Evolutionary conservation across 495 filamentous ascomycete genomes (phyloP), one percentile per base, ranked within the genome.

Genomic region (Letharia columbiana): DNA sequence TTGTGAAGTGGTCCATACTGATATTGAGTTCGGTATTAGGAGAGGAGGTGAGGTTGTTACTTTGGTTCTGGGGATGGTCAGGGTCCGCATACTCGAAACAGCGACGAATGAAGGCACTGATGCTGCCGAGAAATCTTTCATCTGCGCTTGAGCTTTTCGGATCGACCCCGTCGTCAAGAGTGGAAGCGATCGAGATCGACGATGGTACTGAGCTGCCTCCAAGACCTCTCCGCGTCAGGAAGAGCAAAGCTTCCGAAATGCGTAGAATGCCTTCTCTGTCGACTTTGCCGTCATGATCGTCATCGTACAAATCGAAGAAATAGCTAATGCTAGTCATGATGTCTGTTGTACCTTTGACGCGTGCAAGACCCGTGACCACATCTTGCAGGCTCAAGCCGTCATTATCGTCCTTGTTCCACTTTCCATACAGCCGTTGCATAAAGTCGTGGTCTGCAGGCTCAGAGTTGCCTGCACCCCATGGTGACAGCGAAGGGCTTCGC

Each of bases 61-160:
- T 77, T 66, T 84, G 80, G 62, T 86, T 83, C 42, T 80, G 82
- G 0, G 86, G 84, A 66, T 90, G 88, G 72, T 95, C 93, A 12
- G 94, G 95, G 74, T 98, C 94, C 23, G 94, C 94, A 73, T 98
- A 98, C 77, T 98, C 95, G 67, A 98, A 98, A 75, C 94, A 98
- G 49, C 94, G 84, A 62, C 92, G 82, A 63, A 98, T 98, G 75
- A 98, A 98, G 4, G 91, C 91, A 70, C 91, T 95, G 64, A 98
- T 90, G 70, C 92, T 96, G 49, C 87, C 87, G 20, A 98, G 79
- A 71, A 98, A 96, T 58, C 86, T 82, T 71, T 97, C 94, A 68
- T 91, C 88, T 9, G 77, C 76, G 57, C 76, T 86, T 39, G 82
- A 73, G 49, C 73, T 75, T 35, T 64, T 61, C 12, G 72, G 39